Evolutionary conservation across 257 asterid genomes (phyloP), one percentile per base, ranked within the genome.

Genomic region (Cruciata laevipes): DNA sequence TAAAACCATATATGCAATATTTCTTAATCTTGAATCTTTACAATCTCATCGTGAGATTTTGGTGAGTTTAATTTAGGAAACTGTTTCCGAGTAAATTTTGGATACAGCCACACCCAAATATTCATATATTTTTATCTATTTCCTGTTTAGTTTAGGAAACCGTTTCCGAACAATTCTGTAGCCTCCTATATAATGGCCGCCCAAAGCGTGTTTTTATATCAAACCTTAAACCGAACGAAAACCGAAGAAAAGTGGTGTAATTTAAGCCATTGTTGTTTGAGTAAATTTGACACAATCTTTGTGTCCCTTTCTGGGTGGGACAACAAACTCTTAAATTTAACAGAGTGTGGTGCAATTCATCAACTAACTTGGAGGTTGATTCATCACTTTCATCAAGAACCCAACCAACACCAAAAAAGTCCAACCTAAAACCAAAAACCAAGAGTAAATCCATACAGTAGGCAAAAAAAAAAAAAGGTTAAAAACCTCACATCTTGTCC

Each of bases 391-490:
- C 66, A 70, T 67, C 56, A 73, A 35, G 55, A 63, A 40, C 37
- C 67, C 70, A 82, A 83, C 86, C 74, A 74, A 73, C 71, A 58
- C 71, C 40, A 57, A 47, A 69, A 66, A 63, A 73, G 65, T 16
- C 61, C 51, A 60, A 49, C 32, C 42, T 62, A 35, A 61, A 61
- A 23, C 21, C 23, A 3, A 51, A 49, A 49, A 49, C 44, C 33
- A 25, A 27, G 7, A 35, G 61, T 20, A 75, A 69, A 42, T 52
- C 14, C 33, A 24, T 51, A 68, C 53, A 44, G 6, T 2, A 9
- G 52, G 13, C 8, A 51, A 51, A 51, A 18, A 0, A 4, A 14
- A 14, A 61, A 27, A 27, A 49, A 44, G 6, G 60, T 59, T 51
- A 25, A 51, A 55, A 64, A 10, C 55, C 18, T 4, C 18, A 40